phyloP scores from a whole-genome alignment of 2,329 filamentous ascomycete species.

The Paecilomyces fulvus region DNA sequence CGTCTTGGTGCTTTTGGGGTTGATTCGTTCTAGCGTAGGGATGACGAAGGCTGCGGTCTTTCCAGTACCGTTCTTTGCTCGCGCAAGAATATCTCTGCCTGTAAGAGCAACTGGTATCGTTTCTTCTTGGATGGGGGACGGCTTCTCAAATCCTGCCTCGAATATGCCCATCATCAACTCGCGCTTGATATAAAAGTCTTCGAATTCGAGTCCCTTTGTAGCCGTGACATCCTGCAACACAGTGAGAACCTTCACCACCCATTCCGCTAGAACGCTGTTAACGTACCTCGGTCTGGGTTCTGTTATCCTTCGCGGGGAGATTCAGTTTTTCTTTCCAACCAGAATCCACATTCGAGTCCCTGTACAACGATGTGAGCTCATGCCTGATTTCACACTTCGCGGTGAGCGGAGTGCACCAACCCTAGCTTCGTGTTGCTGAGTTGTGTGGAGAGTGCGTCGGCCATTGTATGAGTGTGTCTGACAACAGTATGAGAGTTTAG shows the following conservation, averaged over 20 bases:
- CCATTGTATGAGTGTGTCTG: slow-evolving; percentile 24
- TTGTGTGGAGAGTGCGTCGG: slow-evolving; percentile 38
- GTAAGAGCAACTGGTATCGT: slow-evolving; percentile 94
- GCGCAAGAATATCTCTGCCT: slow-evolving; percentile 86
- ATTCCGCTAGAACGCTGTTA: slow-evolving; percentile 3
- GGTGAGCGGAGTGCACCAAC: slow-evolving; percentile 17
- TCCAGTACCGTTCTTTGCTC: slow-evolving; percentile 97
- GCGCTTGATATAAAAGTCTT: slow-evolving; percentile 91
- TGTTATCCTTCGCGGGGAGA: slow-evolving; percentile 38
- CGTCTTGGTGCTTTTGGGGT: slow-evolving; percentile 92
- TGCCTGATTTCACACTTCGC: slow-evolving; percentile 2
- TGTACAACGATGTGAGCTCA: slow-evolving; percentile 14
- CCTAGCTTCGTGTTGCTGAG: slow-evolving; percentile 36
- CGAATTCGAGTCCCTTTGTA: slow-evolving; percentile 95
- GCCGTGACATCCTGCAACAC: slow-evolving; percentile 79
- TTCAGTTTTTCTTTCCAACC: slow-evolving; percentile 41
- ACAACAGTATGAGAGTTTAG: background rate
- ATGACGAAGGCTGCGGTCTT: slow-evolving; percentile 99
- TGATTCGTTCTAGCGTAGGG: slow-evolving; percentile 87
- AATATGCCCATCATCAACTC: slow-evolving; percentile 98
- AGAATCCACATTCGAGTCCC: slow-evolving; percentile 30
- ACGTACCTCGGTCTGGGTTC: slow-evolving; percentile 43
- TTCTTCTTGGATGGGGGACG: slow-evolving; percentile 98
- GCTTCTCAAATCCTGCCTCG: slow-evolving; percentile 97
- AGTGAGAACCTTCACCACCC: slow-evolving; percentile 10